Evolutionary conservation across 176 grass and related monocot species (phyloP), one percentile per base, ranked within the genome.

Genomic region (Juncus effusus): DNA sequence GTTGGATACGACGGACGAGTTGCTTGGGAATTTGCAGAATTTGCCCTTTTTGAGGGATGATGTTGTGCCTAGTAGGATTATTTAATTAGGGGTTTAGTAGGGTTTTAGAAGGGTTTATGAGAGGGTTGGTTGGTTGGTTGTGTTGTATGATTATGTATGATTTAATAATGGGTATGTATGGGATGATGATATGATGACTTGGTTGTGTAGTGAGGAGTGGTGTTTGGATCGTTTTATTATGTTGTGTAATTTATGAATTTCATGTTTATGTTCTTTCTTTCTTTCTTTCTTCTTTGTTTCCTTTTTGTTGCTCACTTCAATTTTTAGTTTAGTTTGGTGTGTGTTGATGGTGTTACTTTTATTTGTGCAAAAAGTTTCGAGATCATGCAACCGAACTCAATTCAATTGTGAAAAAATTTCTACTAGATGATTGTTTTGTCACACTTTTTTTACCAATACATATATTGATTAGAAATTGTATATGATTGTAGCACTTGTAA

Each of bases 41-140:
- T 72, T 99, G 44, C 89, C 94, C 54, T 99, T 99, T 73, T 89
- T 99, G 68, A 99, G 83, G 86, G 94, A 93, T n/a, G 85, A 87
- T 54, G 89, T 65, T 36, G 79, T 87, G 72, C 62, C 70, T 65
- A 74, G 80, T 62, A 40, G 73, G 35, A 66, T 93, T 77, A 86
- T 87, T 64, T 88, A 94, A 72, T 1, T 28, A 16, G 42, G 45
- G 19, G 37, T 44, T 9, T 6, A 9, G 44, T 47, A 47, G 44
- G 19, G 4, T 47, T 47, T 9, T 47, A 47, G 19, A 28, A 28
- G 19, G 19, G 44, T 47, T 47, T 9, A 35, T 60, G 61, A 62
- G 69, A 36, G 41, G 61, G 13, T 16, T 57, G 44, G 53, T 16
- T 67, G 55, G 53, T 61, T 67, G 67, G 10, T 57, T 8, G 60